These are phyloP conservation scores for Pleurotus tuber-regium DNA, from an alignment of 768 basidiomycete species.

Conservation along the genomic window DNA sequence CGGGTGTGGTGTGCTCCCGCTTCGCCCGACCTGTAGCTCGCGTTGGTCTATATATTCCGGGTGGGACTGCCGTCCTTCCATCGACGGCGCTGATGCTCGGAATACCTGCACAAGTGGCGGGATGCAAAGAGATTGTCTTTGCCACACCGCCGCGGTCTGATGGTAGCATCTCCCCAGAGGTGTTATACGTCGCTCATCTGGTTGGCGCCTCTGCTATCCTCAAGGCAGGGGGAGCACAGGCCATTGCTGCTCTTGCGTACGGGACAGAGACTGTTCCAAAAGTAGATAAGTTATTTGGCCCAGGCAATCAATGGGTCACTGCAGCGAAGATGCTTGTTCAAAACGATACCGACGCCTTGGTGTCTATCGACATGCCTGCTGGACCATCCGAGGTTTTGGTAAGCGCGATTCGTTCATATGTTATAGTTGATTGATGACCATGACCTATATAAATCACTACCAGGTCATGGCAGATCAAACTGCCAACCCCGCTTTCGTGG, in stretches of 20 bases:
- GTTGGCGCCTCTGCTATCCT: constrained; percentile 89
- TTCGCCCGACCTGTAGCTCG: constrained; percentile 95
- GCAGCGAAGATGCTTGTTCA: constrained; percentile 99
- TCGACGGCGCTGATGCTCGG: constrained; percentile 98
- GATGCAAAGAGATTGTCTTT: constrained; percentile 87
- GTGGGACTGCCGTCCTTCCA: constrained; percentile 94
- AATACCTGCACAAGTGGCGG: constrained; percentile 95
- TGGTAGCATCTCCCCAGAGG: constrained; percentile 93
- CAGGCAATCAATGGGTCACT: constrained; percentile 99
- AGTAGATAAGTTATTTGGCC: constrained; percentile 99
- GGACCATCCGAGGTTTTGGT: constrained; percentile 98
- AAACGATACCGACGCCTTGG: constrained; percentile 95
- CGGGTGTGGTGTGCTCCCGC: constrained; percentile 93
- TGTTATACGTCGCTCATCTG: constrained; percentile 92
- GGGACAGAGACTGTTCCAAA: constrained; percentile 95
- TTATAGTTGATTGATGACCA: constrained; percentile 10
- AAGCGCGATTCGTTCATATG: constrained; percentile 28
- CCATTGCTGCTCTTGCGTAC: constrained; percentile 94
- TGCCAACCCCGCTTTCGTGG: constrained; percentile 85
- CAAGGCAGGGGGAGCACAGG: constrained; percentile 96
- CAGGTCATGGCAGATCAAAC: constrained; percentile 94
- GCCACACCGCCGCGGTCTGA: constrained; percentile 95
- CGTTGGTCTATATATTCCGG: constrained; percentile 96
- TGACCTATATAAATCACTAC: background rate
- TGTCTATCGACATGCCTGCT: constrained; percentile 99